Evolutionary conservation across 169 alveolate genomes (phyloP).

Genomic region (Plasmodium coatneyi): DNA sequence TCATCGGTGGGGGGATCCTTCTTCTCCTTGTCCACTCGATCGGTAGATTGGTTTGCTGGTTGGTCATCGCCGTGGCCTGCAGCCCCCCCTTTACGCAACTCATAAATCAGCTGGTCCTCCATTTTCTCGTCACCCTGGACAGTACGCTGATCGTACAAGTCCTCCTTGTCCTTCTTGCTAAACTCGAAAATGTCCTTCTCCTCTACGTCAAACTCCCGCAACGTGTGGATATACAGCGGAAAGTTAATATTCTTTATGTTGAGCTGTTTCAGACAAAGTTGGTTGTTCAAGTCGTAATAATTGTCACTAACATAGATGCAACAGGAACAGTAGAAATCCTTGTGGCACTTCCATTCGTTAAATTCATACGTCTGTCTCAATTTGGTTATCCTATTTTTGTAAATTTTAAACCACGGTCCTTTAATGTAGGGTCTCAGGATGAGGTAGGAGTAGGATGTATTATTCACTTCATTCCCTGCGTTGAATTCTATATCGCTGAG

Average conservation of each 20-base stretch:
- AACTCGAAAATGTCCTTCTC: conserved; percentile 70
- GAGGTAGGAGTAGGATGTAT: conserved; percentile 79
- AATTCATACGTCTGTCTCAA: conserved; percentile 86
- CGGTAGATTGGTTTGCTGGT: background rate
- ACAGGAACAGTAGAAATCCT: conserved; percentile 91
- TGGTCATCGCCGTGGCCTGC: background rate
- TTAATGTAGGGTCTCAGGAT: conserved; percentile 91
- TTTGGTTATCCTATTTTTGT: conserved; percentile 88
- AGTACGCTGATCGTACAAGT: conserved; percentile 24
- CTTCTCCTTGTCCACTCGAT: background rate
- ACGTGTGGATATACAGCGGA: conserved; percentile 43
- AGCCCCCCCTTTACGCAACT: conserved; percentile 62
- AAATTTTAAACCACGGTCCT: conserved; percentile 92
- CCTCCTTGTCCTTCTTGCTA: conserved; percentile 34
- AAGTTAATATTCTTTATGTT: conserved; percentile 64
- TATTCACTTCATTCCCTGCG: conserved; percentile 8
- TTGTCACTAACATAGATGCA: conserved; percentile 92
- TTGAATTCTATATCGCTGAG: conserved; percentile 37
- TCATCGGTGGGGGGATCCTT: background rate
- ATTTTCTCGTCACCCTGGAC: conserved; percentile 16
- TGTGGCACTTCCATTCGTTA: conserved; percentile 93
- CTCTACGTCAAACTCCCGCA: conserved; percentile 45
- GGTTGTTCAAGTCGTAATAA: conserved; percentile 85
- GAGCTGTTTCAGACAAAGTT: conserved; percentile 55
- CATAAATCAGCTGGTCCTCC: conserved; percentile 44